Base-by-base conservation (phyloP, 2,329 filamentous ascomycete species). In the Byssoonygena ceratinophila region DNA sequence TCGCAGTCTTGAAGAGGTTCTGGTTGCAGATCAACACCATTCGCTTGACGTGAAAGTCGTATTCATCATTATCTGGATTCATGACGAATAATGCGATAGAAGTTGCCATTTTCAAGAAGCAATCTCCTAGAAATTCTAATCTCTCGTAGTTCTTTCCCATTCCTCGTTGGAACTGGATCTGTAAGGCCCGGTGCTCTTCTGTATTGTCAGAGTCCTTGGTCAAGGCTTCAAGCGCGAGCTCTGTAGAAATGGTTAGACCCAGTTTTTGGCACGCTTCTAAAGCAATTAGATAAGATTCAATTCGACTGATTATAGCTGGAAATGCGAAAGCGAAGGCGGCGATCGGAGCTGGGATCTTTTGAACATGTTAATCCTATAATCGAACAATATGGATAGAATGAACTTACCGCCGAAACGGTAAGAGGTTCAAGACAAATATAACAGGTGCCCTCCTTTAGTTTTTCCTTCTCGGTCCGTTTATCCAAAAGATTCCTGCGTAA, bases 81-180 rank as follows among this genome's bases (percentile, higher is more conserved):
- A 82, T 76, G 0, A 84, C 84, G 64, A 85, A 97, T 0, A 94
- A 74, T 0, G 89, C 83, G 50, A 98, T 89, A 0, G 90, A 91
- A 0, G 91, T 96, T 9, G 87, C 87, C 83, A 96, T 91, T 69
- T 98, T 98, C 54, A 98, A 75, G 62, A 96, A 95, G 31, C 84
- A 86, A 65, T 98, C 92, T 0, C 92, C 92, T 1, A 97, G 76
- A 55, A 96, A 94, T 62, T 98, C 92, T 0, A 97, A 76, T 11
- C 92, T 80, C 66, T 98, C 92, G 61, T 98, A 98, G 60, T 97
- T 97, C 36, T 83, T 84, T 1, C 89, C 88, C 88, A 95, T 95
- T 2, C 89, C 90, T 45, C 78, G 74, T 60, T 89, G 85, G 44
- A 90, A 82, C 59, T 89, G 86, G 49, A 87, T 69, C 36, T 85